Base-by-base conservation (phyloP, 306 rosid species). In the Rosa multiflora region DNA sequence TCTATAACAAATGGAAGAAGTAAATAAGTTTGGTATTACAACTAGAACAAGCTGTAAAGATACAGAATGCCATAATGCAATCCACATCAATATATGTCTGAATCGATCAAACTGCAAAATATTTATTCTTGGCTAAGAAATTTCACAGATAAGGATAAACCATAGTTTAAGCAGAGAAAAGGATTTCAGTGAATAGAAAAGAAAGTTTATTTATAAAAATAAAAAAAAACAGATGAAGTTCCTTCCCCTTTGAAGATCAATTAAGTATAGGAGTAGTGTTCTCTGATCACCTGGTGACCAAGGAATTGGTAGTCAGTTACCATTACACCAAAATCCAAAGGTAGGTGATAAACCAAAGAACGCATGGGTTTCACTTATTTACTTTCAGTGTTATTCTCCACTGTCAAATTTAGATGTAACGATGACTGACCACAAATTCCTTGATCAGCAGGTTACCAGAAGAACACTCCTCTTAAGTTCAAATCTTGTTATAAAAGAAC, bases 401-500 rank as follows among this genome's bases (percentile, higher is more conserved):
- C 21, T 5, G 21, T 55, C 10, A 0, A 2, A 32, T 32, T 14
- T 49, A 49, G 18, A 49, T 49, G 20, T 3, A 10, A 62, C 39
- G 6, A 6, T 29, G 67, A 62, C 11, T 62, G 67, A 11, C 17
- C 40, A 5, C 67, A 11, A 62, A 62, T 62, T 62, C 40, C 17
- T 62, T 58, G 63, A 8, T 62, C 40, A 62, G 1, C 67, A 26
- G 67, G 39, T 61, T 5, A 61, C 40, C 37, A 29, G 26, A 18
- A 62, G 17, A 62, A 62, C 67, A 29, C 42, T 62, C 7, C 40
- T 23, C 18, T 58, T 62, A 62, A 0, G 17, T 26, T 61, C 29
- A 72, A 49, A 72, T 48, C 61, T 37, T 53, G 5, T n/a, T 17
- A 8, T 51, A 49, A 72, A 81, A 78, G 23, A 63, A 59, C 51